Evolutionary conservation across 2,329 filamentous ascomycete genomes (phyloP).

Genomic region (Fusarium goolgardi): DNA sequence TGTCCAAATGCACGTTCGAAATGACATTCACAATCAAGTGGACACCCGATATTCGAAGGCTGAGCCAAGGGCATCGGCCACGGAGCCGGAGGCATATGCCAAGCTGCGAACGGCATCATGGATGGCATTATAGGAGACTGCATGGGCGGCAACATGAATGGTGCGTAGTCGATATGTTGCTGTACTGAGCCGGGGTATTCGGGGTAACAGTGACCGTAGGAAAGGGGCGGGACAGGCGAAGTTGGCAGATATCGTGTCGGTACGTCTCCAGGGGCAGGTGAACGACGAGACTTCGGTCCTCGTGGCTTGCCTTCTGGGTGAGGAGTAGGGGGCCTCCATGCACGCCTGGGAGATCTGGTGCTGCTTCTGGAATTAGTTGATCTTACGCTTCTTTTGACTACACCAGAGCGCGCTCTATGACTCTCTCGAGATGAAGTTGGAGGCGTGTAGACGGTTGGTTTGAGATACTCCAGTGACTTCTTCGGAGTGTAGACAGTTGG

Average conservation of each 20-base stretch:
- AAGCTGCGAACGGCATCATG: slow-evolving; percentile 19
- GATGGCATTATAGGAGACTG: neutral
- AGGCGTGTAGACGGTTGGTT: slow-evolving; percentile 29
- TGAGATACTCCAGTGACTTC: slow-evolving; percentile 24
- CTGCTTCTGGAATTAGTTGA: neutral
- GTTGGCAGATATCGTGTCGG: neutral
- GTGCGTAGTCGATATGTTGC: slow-evolving; percentile 3
- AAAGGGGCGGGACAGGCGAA: neutral
- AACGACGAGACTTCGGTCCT: neutral
- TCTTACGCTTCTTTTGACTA: neutral
- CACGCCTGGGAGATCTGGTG: slow-evolving; percentile 15
- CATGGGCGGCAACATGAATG: slow-evolving; percentile 6
- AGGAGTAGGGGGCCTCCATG: slow-evolving; percentile 30
- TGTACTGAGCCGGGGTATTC: neutral
- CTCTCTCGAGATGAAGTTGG: slow-evolving; percentile 20
- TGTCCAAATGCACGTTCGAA: neutral
- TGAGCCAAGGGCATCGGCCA: slow-evolving; percentile 6
- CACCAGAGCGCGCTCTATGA: neutral
- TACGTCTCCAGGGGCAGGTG: neutral
- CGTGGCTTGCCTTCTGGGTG: slow-evolving; percentile 24
- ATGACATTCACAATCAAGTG: neutral
- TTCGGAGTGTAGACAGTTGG: slow-evolving; percentile 32
- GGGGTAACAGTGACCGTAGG: neutral
- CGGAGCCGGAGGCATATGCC: slow-evolving; percentile 11
- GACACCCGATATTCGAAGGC: neutral